Evolutionary conservation across 192 early-diverging fungal genomes (phyloP).

Genomic region (Backusella macrospora): DNA sequence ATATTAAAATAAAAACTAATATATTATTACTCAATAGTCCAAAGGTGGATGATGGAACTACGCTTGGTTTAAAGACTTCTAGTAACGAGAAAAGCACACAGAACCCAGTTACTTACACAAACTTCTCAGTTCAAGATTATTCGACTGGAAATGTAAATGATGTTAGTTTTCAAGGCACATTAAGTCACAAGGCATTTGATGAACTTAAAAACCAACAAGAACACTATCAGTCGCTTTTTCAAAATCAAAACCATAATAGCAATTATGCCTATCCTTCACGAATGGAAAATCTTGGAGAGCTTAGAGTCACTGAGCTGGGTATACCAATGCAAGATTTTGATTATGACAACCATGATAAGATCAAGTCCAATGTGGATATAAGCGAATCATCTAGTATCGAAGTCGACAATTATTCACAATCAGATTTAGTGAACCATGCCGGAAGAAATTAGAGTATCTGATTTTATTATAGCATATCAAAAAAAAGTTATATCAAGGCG

Average conservation of each 20-base stretch:
- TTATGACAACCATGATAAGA: background rate
- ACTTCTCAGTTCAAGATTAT: conserved; percentile 1
- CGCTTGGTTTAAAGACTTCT: conserved; percentile 21
- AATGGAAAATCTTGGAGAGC: background rate
- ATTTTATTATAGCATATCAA: background rate
- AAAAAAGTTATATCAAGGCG: too few relatives aligned
- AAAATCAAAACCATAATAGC: conserved; percentile 10
- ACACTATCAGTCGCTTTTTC: conserved; percentile 8
- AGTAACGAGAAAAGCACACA: conserved; percentile 8
- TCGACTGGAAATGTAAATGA: background rate
- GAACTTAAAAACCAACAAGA: conserved; percentile 25
- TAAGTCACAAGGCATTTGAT: conserved; percentile 30
- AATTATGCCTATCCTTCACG: background rate
- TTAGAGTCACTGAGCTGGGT: background rate
- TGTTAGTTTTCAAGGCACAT: conserved; percentile 17
- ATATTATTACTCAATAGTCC: conserved; percentile 6
- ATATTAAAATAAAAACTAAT: background rate
- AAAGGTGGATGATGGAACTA: conserved; percentile 5
- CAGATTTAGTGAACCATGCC: conserved; percentile 1
- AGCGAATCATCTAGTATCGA: background rate
- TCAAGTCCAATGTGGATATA: background rate
- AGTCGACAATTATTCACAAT: background rate
- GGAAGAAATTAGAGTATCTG: background rate
- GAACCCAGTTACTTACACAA: background rate
- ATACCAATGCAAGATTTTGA: conserved; percentile 13